Conservation (phyloP, 2,329 filamentous ascomycete genomes). For the Diaporthe humulicola region DNA sequence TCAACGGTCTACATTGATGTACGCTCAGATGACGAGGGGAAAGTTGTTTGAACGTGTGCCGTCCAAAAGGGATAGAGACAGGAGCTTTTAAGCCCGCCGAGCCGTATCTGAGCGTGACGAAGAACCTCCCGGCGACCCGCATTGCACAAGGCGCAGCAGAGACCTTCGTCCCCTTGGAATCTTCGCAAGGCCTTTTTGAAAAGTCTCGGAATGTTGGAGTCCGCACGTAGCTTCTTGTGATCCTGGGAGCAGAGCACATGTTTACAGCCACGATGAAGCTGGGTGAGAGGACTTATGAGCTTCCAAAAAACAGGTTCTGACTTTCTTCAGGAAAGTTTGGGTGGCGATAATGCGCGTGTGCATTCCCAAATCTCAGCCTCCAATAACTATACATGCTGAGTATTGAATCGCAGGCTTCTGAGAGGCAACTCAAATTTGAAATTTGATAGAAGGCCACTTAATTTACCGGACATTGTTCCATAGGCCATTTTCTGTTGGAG, state of each 20-base stretch:
- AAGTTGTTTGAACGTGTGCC: neutral
- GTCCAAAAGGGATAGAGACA: neutral
- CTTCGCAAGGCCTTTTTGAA: neutral
- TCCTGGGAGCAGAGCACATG: neutral
- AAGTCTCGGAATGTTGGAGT: neutral
- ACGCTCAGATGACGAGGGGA: neutral
- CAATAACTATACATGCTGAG: too few species aligned
- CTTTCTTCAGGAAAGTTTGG: neutral
- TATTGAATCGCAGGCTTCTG: too few species aligned
- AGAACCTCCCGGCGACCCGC: neutral
- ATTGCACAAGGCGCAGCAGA: constrained; percentile 1
- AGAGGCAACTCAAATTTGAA: too few species aligned
- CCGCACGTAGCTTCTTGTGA: neutral
- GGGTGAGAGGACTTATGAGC: neutral
- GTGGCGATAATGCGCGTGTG: too few species aligned
- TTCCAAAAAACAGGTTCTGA: neutral
- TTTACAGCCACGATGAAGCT: neutral
- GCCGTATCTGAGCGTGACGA: neutral
- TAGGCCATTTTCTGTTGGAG: too few species aligned
- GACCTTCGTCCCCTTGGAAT: neutral
- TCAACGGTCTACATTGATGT: neutral
- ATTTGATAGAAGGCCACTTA: neutral
- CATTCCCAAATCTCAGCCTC: neutral
- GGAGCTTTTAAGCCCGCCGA: neutral
- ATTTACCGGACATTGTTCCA: too few species aligned